phyloP scores from a whole-genome alignment of 1,139 yeast species.

The Geotrichum fermentans region DNA sequence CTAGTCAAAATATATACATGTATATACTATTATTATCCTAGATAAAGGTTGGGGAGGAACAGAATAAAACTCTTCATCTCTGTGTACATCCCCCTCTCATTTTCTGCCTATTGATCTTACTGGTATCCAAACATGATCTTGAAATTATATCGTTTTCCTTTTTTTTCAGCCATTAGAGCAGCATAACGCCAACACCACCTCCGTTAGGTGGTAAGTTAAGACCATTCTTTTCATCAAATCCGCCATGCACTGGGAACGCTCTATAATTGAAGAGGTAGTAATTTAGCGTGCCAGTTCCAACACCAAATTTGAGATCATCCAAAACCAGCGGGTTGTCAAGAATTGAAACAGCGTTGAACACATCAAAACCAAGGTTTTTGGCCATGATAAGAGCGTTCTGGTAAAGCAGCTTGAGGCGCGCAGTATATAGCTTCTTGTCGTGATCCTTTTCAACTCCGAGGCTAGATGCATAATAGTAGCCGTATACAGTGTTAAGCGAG shows the following conservation, averaged over 20 bases:
- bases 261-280: constrained; percentile 88
- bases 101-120: too few relatives aligned
- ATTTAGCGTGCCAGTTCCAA: constrained; percentile 89
- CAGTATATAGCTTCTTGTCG: constrained; percentile 41
- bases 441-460: constrained; percentile 13
- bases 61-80: too few relatives aligned
- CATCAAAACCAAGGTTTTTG: constrained; percentile 66
- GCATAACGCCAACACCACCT: constrained; percentile 86
- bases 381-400: constrained; percentile 76
- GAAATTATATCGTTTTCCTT: too few relatives aligned
- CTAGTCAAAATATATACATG: too few relatives aligned
- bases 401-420: constrained; percentile 57
- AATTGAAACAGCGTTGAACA: constrained; percentile 84
- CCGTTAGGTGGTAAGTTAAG: constrained; percentile 41
- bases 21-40: too few relatives aligned
- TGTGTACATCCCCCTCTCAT: too few relatives aligned
- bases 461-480: constrained; percentile 79
- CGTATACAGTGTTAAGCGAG: constrained; percentile 77
- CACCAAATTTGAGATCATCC: constrained; percentile 79
- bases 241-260: constrained; percentile 77
- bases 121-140: too few relatives aligned
- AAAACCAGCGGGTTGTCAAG: constrained; percentile 85
- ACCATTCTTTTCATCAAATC: constrained; percentile 55
- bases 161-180: constrained; percentile 45
- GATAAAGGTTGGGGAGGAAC: too few relatives aligned